These are phyloP conservation scores for Candida suzukii DNA, from an alignment of 805 yeast species.

Conservation along the genomic window DNA sequence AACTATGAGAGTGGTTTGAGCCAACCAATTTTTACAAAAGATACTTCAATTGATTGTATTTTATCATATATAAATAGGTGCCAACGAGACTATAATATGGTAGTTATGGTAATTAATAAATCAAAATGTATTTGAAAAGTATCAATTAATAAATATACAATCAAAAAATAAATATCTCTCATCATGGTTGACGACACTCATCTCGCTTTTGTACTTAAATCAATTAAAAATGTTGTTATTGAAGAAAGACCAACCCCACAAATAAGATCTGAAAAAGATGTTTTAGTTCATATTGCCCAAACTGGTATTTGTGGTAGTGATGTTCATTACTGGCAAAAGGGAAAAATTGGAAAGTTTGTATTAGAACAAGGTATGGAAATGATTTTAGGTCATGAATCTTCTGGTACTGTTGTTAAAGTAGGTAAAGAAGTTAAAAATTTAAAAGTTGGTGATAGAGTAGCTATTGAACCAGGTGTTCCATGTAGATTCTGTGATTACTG, in stretches of 20 bases:
- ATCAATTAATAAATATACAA: background rate
- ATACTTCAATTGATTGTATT: too few species aligned
- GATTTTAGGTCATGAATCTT: conserved; percentile 32
- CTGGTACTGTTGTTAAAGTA: conserved; percentile 43
- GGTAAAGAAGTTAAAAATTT: conserved; percentile 36
- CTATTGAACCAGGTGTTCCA: conserved; percentile 47
- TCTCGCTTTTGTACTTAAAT: conserved; percentile 49
- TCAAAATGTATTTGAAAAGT: background rate
- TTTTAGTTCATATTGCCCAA: conserved; percentile 56
- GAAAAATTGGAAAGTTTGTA: conserved; percentile 10
- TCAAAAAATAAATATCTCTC: background rate
- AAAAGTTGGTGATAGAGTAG: conserved; percentile 45
- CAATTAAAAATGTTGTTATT: conserved; percentile 48
- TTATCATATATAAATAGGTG: too few species aligned
- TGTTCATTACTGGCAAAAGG: conserved; percentile 51
- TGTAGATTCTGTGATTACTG: conserved; percentile 34
- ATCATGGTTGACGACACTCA: conserved; percentile 1
- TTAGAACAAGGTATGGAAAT: conserved; percentile 28
- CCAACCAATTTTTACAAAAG: too few species aligned
- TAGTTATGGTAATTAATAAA: too few species aligned
- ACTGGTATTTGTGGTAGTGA: conserved; percentile 81
- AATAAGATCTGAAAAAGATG: conserved; percentile 49
- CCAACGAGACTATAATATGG: too few species aligned
- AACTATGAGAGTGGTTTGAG: too few species aligned
- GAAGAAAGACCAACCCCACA: conserved; percentile 56